phyloP scores from a whole-genome alignment of 805 yeast genomes.

The Wickerhamiella lipophila region DNA sequence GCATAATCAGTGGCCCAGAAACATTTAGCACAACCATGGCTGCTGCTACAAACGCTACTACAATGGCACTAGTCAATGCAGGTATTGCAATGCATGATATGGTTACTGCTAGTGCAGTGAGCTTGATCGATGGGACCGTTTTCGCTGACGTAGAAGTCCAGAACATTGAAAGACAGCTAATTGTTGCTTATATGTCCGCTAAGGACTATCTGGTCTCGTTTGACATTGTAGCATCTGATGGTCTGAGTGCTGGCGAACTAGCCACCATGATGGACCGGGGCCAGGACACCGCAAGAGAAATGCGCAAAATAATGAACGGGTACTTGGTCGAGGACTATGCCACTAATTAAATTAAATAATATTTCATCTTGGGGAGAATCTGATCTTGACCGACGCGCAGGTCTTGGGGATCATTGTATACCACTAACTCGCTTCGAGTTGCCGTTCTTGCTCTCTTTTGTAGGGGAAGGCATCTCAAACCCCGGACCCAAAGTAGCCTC shows the following conservation, averaged over 20 bases:
- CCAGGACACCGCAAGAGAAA: conserved; percentile 15
- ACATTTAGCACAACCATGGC: conserved; percentile 29
- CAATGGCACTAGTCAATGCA: conserved; percentile 71
- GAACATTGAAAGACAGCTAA: conserved; percentile 15
- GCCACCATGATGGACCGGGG: conserved; percentile 17
- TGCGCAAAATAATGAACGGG: conserved; percentile 19
- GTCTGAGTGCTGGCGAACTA: conserved; percentile 14
- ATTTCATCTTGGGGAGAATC: no score
- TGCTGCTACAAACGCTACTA: conserved; percentile 49
- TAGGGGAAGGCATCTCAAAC: neutral
- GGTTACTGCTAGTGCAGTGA: conserved; percentile 38
- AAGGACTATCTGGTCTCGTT: conserved; percentile 18
- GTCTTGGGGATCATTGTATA: neutral
- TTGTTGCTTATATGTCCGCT: conserved; percentile 18
- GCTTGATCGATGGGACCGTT: conserved; percentile 7
- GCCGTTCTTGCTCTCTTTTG: neutral
- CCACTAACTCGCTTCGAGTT: neutral
- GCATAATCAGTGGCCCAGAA: conserved; percentile 43
- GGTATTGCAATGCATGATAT: conserved; percentile 70
- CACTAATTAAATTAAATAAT: neutral
- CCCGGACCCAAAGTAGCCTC: conserved; percentile 1
- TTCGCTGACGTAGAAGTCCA: conserved; percentile 17
- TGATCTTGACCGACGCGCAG: neutral
- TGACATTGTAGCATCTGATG: conserved; percentile 15
- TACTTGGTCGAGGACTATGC: conserved; percentile 22